These are phyloP conservation scores for Polytrichum formosum DNA, from an alignment of 225 moss, liverwort and hornwort species.

Conservation along the genomic window DNA sequence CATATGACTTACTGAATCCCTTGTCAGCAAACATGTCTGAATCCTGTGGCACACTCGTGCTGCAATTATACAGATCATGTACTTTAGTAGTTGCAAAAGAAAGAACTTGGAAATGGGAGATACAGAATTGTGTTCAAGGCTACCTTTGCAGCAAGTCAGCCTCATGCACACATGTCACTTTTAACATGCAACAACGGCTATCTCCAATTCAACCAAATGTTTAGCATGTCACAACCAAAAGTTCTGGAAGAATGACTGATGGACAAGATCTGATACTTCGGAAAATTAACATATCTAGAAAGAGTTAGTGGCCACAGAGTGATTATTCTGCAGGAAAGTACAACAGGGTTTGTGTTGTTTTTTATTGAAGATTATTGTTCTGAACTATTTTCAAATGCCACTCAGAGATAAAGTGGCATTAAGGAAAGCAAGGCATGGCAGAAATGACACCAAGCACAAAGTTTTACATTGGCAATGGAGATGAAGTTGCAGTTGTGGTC, in stretches of 20 bases:
- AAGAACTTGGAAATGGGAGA: not conserved
- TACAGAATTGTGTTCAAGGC: not conserved
- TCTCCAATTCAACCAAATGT: no score
- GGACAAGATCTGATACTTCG: no score
- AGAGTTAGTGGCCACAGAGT: not conserved
- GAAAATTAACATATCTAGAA: no score
- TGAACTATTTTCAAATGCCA: no score
- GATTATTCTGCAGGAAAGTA: not conserved
- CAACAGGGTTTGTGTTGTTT: not conserved
- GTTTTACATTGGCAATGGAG: not conserved
- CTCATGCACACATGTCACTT: not conserved
- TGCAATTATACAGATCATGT: not conserved
- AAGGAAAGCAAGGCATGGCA: not conserved
- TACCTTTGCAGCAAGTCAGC: not conserved
- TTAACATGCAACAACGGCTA: no score
- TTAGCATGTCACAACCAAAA: no score
- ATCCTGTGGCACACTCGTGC: slow-evolving; percentile 9
- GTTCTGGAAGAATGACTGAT: no score
- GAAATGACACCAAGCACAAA: not conserved
- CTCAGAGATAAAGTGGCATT: not conserved
- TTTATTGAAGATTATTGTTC: no score
- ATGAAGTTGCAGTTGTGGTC: slow-evolving; percentile 12
- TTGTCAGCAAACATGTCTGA: slow-evolving; percentile 8
- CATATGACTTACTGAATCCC: slow-evolving; percentile 29
- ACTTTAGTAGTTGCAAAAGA: not conserved